Conservation (phyloP, 169 alveolate genomes). For the Perkinsus olseni region DNA sequence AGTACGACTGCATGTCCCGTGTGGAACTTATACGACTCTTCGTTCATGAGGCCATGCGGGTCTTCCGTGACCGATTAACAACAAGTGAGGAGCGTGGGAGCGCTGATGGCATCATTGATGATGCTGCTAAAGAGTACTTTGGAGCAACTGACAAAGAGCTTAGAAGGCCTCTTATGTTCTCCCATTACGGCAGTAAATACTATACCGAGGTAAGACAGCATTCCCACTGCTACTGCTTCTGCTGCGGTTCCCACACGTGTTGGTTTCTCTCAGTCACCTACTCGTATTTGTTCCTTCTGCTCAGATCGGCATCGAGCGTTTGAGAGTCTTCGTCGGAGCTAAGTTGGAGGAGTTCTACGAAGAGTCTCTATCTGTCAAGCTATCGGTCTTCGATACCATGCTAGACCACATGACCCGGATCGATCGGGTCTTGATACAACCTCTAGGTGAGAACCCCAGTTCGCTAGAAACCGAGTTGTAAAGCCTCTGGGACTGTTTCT, state of each 20-base stretch:
- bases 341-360: conserved; percentile 63
- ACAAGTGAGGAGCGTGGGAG: conserved; percentile 80
- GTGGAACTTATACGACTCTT: conserved; percentile 71
- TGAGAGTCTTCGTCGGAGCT: conserved; percentile 44
- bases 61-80: conserved; percentile 91
- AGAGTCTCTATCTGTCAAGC: conserved; percentile 69
- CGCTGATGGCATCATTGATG: conserved; percentile 81
- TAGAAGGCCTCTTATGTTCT: conserved; percentile 68
- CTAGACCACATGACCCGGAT: conserved; percentile 91
- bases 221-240: no score
- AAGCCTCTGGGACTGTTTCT: background rate
- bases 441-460: conserved; percentile 79
- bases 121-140: conserved; percentile 65
- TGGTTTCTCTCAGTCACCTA: background rate
- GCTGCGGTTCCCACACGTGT: no score
- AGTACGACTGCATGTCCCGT: conserved; percentile 28
- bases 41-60: conserved; percentile 90
- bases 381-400: conserved; percentile 87
- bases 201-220: conserved; percentile 48
- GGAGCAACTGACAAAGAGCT: conserved; percentile 40
- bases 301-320: conserved; percentile 57
- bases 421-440: conserved; percentile 93
- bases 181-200: conserved; percentile 56
- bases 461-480: background rate
- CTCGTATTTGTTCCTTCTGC: background rate